Conservation (phyloP, 371 early-diverging fungal species). For the Syncephalastrum monosporum region DNA sequence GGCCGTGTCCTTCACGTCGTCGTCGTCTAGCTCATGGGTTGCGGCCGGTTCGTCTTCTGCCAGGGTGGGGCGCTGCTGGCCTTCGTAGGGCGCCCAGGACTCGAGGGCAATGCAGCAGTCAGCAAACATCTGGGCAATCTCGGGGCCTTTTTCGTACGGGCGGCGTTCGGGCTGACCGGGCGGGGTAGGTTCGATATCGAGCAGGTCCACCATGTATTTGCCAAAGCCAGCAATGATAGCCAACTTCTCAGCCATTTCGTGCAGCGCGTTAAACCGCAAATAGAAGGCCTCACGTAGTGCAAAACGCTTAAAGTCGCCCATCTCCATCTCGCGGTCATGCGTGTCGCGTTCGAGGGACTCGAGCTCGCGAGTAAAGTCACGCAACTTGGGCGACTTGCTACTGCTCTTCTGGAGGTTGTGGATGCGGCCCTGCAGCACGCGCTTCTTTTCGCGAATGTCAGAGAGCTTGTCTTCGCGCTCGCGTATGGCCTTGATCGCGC, state of each 20-base stretch:
- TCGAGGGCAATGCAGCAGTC: constrained; percentile 45
- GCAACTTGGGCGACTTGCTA: constrained; percentile 32
- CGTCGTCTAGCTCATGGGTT: background rate
- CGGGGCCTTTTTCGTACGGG: constrained; percentile 35
- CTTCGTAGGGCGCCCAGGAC: constrained; percentile 36
- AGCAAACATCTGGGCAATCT: constrained; percentile 35
- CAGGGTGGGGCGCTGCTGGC: constrained; percentile 41
- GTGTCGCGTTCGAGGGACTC: constrained; percentile 40
- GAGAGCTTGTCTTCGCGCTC: constrained; percentile 43
- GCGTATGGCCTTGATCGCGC: constrained; percentile 46
- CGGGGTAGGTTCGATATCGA: constrained; percentile 41
- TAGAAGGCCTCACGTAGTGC: constrained; percentile 51
- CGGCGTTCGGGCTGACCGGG: constrained; percentile 21
- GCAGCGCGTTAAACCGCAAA: constrained; percentile 47
- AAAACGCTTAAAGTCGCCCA: constrained; percentile 51
- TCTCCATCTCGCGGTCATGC: constrained; percentile 40
- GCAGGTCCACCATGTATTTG: constrained; percentile 44
- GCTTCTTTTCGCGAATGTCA: constrained; percentile 45
- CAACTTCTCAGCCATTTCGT: constrained; percentile 44
- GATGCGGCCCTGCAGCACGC: constrained; percentile 36
- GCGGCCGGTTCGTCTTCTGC: background rate
- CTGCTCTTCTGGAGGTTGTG: constrained; percentile 26
- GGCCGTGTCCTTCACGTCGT: background rate
- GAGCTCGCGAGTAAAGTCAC: constrained; percentile 38
- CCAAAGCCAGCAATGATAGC: constrained; percentile 50